Base-by-base conservation (phyloP, 2,329 filamentous ascomycete species). In the Colletotrichum tropicale region DNA sequence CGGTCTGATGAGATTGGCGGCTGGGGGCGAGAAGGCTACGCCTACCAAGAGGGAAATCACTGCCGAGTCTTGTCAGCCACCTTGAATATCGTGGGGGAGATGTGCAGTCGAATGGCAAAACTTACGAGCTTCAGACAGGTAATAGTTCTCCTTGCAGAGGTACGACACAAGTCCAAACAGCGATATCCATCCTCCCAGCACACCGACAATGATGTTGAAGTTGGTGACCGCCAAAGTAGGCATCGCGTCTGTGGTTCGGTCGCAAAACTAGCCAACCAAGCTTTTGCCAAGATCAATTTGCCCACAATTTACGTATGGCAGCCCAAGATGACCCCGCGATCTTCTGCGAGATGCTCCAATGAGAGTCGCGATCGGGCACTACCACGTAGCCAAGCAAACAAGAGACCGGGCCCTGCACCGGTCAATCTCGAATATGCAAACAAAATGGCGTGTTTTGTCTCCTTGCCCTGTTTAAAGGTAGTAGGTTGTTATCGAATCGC, bases 101-200 rank as follows among this genome's bases (percentile, higher is more conserved):
- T 52, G 43, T 52, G 43, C 43, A 60, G 36, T 13, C 66, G 30
- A 67, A 36, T 55, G 70, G 38, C 9, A 21, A 68, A 71, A 91
- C 94, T 83, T 87, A 96, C 95, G 87, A 69, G 96, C 95, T 89
- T 98, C 96, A 2, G 95, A 98, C 1, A 98, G 89, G 83, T 98
- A 98, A 82, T 95, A 96, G 74, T 92, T 94, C 86, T 98, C 96
- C 82, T 98, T 98, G 81, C 95, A 89, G 21, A 98, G 89, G 82
- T 96, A 98, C 1, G 95, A 98, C 1, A 98, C 95, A 58, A 98
- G 87, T 5, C 95, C 96, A 81, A 98, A 98, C n/a, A 98, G 79
- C 0, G 95, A 95, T 77, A 98, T 93, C 86, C 98, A 98, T 3
- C 95, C 96, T 16, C 96, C 96, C 15, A 98, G 85, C 9, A 95